Conservation (phyloP, 2,329 filamentous ascomycete species). For the Aspergillus floridensis region DNA sequence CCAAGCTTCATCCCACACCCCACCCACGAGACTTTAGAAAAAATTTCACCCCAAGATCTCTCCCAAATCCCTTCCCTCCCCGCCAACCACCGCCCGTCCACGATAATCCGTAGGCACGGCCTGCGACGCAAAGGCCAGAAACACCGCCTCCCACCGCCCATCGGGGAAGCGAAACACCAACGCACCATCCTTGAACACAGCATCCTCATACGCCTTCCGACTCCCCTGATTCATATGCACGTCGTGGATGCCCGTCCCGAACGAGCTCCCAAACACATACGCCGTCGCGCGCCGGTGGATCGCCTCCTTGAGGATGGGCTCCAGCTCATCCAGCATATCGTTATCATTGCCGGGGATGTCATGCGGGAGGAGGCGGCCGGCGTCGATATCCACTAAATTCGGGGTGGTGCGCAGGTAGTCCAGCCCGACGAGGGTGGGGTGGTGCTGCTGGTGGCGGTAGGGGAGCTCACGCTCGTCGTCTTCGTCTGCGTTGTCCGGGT, state of each 20-base stretch:
- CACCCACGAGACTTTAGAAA: too few relatives aligned
- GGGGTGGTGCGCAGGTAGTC: constrained; percentile 17
- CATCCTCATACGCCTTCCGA: constrained; percentile 13
- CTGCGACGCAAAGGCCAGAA: constrained; percentile 21
- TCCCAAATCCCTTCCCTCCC: neutral
- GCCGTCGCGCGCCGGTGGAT: constrained; percentile 12
- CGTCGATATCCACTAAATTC: constrained; percentile 11
- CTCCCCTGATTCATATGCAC: constrained; percentile 25
- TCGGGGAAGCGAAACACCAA: constrained; percentile 13
- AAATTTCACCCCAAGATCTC: neutral
- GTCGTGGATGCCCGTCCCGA: constrained; percentile 16
- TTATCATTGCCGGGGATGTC: constrained; percentile 18
- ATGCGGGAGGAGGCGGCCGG: constrained; percentile 20
- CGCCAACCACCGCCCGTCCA: neutral
- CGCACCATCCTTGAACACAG: constrained; percentile 18
- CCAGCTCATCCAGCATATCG: constrained; percentile 36
- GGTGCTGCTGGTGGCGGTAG: neutral
- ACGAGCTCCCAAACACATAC: constrained; percentile 17
- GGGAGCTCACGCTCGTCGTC: neutral
- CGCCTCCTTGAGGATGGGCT: constrained; percentile 12
- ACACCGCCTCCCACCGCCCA: constrained; percentile 16
- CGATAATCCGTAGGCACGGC: constrained; percentile 15
- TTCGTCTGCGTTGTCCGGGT: constrained; percentile 2
- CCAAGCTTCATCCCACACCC: too few relatives aligned
- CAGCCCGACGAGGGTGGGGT: constrained; percentile 1